Evolutionary conservation across 139 green algal species (phyloP).

Genomic region (Volvox reticuliferus): DNA sequence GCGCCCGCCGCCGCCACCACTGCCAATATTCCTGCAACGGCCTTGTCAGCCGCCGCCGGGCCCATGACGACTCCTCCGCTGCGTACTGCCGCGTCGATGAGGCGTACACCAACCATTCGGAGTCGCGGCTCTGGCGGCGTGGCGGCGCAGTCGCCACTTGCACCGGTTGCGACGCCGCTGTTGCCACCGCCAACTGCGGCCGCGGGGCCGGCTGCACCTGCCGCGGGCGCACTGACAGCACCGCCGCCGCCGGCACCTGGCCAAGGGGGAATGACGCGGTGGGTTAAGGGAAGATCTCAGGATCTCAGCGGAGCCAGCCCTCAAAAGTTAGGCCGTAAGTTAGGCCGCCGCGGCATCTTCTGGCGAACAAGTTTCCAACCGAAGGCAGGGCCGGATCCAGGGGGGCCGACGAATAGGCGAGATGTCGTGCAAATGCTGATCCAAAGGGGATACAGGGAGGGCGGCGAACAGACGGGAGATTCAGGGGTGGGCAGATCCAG

Average conservation of each 20-base stretch:
- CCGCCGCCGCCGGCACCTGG: slow-evolving; percentile 1
- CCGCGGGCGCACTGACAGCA: slow-evolving; percentile 2
- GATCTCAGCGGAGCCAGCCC: too few relatives aligned
- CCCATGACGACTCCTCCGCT: not conserved
- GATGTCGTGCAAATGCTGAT: too few relatives aligned
- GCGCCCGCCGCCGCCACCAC: not conserved
- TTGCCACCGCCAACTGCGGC: too few relatives aligned
- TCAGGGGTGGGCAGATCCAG: too few relatives aligned
- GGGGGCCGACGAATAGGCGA: too few relatives aligned
- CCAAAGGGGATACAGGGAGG: too few relatives aligned
- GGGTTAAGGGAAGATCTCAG: too few relatives aligned
- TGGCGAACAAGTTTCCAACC: too few relatives aligned
- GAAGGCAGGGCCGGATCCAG: too few relatives aligned
- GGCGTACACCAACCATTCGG: not conserved
- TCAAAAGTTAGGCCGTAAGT: too few relatives aligned
- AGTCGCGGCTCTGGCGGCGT: not conserved
- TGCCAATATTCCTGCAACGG: not conserved
- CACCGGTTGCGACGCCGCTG: slow-evolving; percentile 2
- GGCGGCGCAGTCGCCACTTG: not conserved
- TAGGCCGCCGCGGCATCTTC: too few relatives aligned
- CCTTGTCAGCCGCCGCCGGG: not conserved
- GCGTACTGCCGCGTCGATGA: not conserved
- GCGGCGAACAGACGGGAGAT: too few relatives aligned
- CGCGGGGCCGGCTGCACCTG: not conserved
- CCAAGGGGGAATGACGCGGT: not conserved